These are phyloP conservation scores for Metarhizium guizhouense DNA, from an alignment of 2,329 filamentous ascomycete genomes.

Conservation along the genomic window DNA sequence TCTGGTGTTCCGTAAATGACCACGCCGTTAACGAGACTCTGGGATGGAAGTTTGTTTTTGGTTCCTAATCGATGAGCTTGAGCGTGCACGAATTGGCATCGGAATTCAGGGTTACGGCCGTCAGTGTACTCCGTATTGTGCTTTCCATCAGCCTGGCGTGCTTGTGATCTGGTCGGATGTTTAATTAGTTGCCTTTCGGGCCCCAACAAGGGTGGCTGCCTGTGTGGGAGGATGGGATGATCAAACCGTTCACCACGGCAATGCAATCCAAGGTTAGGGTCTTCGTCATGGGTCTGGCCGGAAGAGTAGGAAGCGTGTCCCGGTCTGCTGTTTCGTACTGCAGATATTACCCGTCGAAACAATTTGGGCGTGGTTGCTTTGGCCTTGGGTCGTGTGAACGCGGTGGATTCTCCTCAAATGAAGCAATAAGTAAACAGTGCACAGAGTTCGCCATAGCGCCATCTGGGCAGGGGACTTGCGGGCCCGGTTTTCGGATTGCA, in stretches of 20 bases:
- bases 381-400: neutral
- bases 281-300: neutral
- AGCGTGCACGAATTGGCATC: too few species aligned
- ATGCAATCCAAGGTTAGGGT: too few species aligned
- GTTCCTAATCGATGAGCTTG: too few species aligned
- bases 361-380: too few species aligned
- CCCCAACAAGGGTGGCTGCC: neutral
- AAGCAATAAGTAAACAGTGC: slow-evolving; percentile 4
- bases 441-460: neutral
- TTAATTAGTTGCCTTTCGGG: neutral
- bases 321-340: neutral
- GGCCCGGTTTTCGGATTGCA: neutral
- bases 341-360: neutral
- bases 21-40: too few species aligned
- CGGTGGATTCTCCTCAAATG: slow-evolving; percentile 5
- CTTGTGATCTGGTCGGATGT: neutral
- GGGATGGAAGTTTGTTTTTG: too few species aligned
- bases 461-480: slow-evolving; percentile 2
- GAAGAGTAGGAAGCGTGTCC: neutral
- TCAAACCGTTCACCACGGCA: neutral
- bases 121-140: too few species aligned
- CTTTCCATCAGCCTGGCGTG: neutral
- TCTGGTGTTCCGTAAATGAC: too few species aligned
- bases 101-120: too few species aligned
- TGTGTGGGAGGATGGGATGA: neutral